phyloP scores from a whole-genome alignment of 1,284 basidiomycete species.

The Ceratobasidium sp. region DNA sequence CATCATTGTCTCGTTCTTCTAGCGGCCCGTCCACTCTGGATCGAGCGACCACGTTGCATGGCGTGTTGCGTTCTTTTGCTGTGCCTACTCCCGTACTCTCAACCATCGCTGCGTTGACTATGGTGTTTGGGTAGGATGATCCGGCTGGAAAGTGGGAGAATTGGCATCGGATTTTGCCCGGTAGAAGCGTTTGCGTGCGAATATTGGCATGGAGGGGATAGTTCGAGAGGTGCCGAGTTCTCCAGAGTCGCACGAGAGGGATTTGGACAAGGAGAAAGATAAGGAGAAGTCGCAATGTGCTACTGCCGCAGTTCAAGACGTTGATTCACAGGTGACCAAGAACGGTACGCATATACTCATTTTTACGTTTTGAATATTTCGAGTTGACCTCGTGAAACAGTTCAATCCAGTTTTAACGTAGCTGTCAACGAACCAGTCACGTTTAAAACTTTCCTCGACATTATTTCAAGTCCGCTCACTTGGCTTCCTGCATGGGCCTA shows the following conservation, averaged over 20 bases:
- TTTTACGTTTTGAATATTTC: background rate
- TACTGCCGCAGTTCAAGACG: constrained; percentile 52
- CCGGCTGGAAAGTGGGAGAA: constrained; percentile 71
- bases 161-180: constrained; percentile 64
- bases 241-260: constrained; percentile 52
- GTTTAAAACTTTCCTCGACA: constrained; percentile 55
- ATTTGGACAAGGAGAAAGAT: constrained; percentile 52
- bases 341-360: constrained; percentile 43
- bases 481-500: constrained; percentile 73
- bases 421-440: constrained; percentile 69
- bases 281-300: constrained; percentile 43
- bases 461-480: constrained; percentile 66
- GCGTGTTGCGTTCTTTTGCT: constrained; percentile 70
- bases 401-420: constrained; percentile 59
- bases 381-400: constrained; percentile 47
- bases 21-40: constrained; percentile 61
- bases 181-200: constrained; percentile 50
- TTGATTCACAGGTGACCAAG: constrained; percentile 51
- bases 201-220: constrained; percentile 28
- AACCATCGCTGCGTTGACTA: constrained; percentile 60
- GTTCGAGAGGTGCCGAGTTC: constrained; percentile 11
- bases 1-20: constrained; percentile 72
- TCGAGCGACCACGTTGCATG: constrained; percentile 66
- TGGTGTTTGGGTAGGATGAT: constrained; percentile 73
- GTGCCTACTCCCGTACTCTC: constrained; percentile 72